Evolutionary conservation across 2,329 filamentous ascomycete species (phyloP).

Genomic region (Lasiodiplodia gonubiensis): DNA sequence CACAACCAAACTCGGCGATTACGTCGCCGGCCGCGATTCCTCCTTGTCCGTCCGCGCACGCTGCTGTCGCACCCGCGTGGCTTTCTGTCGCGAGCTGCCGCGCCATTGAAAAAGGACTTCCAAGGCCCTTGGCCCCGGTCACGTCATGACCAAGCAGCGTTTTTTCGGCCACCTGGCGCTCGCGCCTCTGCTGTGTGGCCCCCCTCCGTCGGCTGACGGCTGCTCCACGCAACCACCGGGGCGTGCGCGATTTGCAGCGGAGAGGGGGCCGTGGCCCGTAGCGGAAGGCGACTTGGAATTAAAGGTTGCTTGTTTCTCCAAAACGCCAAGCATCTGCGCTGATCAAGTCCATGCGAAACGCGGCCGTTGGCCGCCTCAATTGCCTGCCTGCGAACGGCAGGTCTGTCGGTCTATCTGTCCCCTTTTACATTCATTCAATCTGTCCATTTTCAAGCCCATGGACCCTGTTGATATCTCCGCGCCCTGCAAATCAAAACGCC

Average conservation of each 20-base stretch:
- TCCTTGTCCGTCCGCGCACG: background rate
- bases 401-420: background rate
- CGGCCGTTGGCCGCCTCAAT: slow-evolving; percentile 22
- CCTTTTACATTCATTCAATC: background rate
- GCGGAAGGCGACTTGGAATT: slow-evolving; percentile 12
- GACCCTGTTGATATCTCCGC: slow-evolving; percentile 25
- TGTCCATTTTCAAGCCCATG: slow-evolving; percentile 10
- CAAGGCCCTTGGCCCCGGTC: slow-evolving; percentile 11
- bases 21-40: slow-evolving; percentile 10
- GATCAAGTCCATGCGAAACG: slow-evolving; percentile 17
- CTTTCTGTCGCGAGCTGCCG: slow-evolving; percentile 14
- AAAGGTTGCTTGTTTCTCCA: slow-evolving; percentile 27
- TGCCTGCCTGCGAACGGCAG: slow-evolving; percentile 1
- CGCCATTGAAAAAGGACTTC: slow-evolving; percentile 11
- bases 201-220: background rate
- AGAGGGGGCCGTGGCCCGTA: slow-evolving; percentile 17
- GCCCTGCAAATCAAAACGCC: slow-evolving; percentile 25
- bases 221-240: background rate
- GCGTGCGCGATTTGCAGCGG: slow-evolving; percentile 22
- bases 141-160: slow-evolving; percentile 10
- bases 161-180: background rate
- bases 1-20: background rate
- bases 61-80: slow-evolving; percentile 1
- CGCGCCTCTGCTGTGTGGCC: background rate
- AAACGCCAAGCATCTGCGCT: slow-evolving; percentile 16